phyloP scores from a whole-genome alignment of 2,329 filamentous ascomycete genomes.

The Cadophora luteo-olivacea region DNA sequence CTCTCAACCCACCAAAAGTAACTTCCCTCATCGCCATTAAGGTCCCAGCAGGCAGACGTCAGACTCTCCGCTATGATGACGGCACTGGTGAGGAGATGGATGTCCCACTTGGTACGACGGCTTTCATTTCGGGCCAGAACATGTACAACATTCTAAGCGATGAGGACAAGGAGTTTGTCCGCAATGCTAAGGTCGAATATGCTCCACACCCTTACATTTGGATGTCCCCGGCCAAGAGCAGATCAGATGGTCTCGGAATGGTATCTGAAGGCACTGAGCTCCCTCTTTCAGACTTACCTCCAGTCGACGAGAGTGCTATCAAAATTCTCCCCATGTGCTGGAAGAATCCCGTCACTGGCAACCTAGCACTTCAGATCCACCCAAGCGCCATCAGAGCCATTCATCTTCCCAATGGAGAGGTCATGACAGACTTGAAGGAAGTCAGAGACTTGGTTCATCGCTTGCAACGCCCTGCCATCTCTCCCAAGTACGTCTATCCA shows the following conservation, averaged over 20 bases:
- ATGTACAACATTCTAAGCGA: slow-evolving; percentile 73
- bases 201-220: slow-evolving; percentile 82
- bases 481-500: slow-evolving; percentile 70
- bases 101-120: slow-evolving; percentile 77
- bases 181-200: slow-evolving; percentile 73
- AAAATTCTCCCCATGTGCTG: slow-evolving; percentile 79
- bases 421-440: slow-evolving; percentile 70
- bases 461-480: slow-evolving; percentile 75
- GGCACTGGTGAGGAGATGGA: slow-evolving; percentile 68
- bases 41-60: slow-evolving; percentile 69
- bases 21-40: slow-evolving; percentile 77
- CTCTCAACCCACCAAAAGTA: slow-evolving; percentile 74
- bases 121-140: slow-evolving; percentile 73
- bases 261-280: slow-evolving; percentile 71
- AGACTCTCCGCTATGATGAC: slow-evolving; percentile 77
- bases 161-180: slow-evolving; percentile 71
- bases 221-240: slow-evolving; percentile 74
- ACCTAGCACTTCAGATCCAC: slow-evolving; percentile 75
- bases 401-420: slow-evolving; percentile 68
- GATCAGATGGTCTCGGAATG: slow-evolving; percentile 73
- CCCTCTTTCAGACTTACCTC: slow-evolving; percentile 63
- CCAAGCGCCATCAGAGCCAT: slow-evolving; percentile 74
- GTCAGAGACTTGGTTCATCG: slow-evolving; percentile 75
- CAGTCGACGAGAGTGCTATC: slow-evolving; percentile 69
- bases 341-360: slow-evolving; percentile 75